A percentile compares a stretch with the other conserved stretches of the same genome.
Conservation (phyloP, 2,329 filamentous ascomycete genomes). For the Davidsoniella australis region DNA sequence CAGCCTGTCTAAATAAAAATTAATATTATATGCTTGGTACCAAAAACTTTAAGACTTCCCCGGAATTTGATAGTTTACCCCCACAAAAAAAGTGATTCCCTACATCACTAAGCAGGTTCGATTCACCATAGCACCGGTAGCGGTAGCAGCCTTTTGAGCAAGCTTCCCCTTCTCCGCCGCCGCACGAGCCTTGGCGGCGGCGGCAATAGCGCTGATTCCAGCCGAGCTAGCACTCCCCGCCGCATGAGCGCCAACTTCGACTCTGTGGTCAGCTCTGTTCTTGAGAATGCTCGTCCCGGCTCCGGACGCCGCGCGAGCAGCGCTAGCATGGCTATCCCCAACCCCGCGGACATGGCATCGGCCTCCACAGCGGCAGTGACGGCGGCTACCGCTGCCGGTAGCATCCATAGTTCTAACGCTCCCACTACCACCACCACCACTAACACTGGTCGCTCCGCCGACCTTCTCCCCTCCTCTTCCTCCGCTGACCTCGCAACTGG, state of each 20-base stretch:
- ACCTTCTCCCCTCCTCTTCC: not conserved
- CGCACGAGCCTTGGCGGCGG: not conserved
- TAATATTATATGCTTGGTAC: too few relatives aligned
- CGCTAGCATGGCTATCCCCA: conserved; percentile 2
- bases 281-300: not conserved
- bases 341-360: too few relatives aligned
- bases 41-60: too few relatives aligned
- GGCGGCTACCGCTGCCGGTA: not conserved
- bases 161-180: conserved; percentile 2
- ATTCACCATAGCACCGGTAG: too few relatives aligned
- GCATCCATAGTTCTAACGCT: not conserved
- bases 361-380: not conserved
- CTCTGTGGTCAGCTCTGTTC: not conserved
- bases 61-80: too few relatives aligned
- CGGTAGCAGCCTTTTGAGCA: not conserved
- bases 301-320: conserved; percentile 14
- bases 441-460: too few relatives aligned
- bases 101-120: too few relatives aligned
- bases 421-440: not conserved
- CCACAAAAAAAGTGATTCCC: too few relatives aligned
- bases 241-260: conserved; percentile 2
- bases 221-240: not conserved
- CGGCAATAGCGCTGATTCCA: not conserved
- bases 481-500: conserved; percentile 6
- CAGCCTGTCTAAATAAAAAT: too few relatives aligned